A percentile compares a stretch with the other conserved stretches of the same genome.
phyloP scores from a whole-genome alignment of 768 basidiomycete species.

The Pulveroboletus sp. region DNA sequence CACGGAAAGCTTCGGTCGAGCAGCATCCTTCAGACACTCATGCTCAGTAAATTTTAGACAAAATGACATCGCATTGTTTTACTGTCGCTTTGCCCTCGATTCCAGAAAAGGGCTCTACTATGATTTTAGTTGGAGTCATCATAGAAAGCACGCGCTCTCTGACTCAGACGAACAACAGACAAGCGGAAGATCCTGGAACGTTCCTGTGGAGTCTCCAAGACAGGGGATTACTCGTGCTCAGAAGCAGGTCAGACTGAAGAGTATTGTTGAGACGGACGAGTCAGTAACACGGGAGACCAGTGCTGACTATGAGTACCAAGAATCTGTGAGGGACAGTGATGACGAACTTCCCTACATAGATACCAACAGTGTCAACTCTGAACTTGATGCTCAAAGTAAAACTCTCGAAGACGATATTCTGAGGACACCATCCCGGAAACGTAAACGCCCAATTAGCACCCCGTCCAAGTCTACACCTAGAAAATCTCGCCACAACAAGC shows the following conservation, averaged over 20 bases:
- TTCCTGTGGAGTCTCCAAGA: constrained; percentile 26
- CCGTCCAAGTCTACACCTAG: constrained; percentile 32
- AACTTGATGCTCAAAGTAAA: constrained; percentile 26
- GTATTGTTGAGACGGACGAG: constrained; percentile 24
- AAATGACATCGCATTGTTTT: constrained; percentile 36
- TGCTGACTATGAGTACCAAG: constrained; percentile 21
- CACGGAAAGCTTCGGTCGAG: constrained; percentile 1
- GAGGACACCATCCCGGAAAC: constrained; percentile 52
- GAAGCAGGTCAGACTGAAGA: constrained; percentile 20
- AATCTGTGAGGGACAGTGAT: constrained; percentile 11
- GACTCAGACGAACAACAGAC: constrained; percentile 24
- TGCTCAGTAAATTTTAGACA: constrained; percentile 9
- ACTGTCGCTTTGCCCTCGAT: constrained; percentile 57
- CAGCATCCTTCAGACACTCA: constrained; percentile 12
- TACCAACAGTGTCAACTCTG: constrained; percentile 21
- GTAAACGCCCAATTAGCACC: constrained; percentile 36
- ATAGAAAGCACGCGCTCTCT: constrained; percentile 38
- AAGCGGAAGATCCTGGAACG: constrained; percentile 45
- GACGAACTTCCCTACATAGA: constrained; percentile 18
- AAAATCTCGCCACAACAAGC: constrained; percentile 33
- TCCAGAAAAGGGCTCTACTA: constrained; percentile 59
- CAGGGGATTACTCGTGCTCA: constrained; percentile 6
- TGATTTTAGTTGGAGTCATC: constrained; percentile 52
- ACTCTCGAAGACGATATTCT: constrained; percentile 30
- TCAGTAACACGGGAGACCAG: constrained; percentile 15